Percentiles rank a stretch among this genome's conserved stretches.
Conservation (phyloP, 345 rosid species). For the Aethionema arabicum region DNA sequence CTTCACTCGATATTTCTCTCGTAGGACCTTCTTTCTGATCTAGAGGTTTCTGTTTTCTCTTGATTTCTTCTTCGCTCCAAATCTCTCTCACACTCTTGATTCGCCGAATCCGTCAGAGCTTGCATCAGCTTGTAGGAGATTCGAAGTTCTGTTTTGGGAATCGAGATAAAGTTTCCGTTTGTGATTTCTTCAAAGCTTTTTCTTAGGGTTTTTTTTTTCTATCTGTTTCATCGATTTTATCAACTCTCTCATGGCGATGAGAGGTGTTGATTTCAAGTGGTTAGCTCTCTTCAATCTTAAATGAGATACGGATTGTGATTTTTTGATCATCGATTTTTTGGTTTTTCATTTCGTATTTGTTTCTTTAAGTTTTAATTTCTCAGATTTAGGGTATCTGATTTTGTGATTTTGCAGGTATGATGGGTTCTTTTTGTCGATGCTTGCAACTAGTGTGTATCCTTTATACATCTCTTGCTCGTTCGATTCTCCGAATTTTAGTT, state of each 20-base stretch:
- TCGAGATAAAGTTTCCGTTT: neutral
- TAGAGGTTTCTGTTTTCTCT: conserved; percentile 29
- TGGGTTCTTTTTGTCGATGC: conserved; percentile 99
- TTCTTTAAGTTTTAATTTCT: neutral
- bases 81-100: conserved; percentile 12
- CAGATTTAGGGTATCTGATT: neutral
- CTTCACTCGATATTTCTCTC: neutral
- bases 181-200: neutral
- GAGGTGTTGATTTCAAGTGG: conserved; percentile 99
- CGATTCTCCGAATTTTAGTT: neutral
- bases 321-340: conserved; percentile 6
- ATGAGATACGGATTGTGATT: conserved; percentile 1
- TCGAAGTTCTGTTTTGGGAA: neutral
- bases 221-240: neutral
- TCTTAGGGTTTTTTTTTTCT: neutral
- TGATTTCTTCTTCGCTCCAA: conserved; percentile 12
- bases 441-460: conserved; percentile 99
- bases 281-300: conserved; percentile 38
- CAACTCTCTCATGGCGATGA: conserved; percentile 57
- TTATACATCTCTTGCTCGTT: conserved; percentile 19
- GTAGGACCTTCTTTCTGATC: neutral
- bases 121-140: conserved; percentile 6
- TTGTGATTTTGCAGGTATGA: conserved; percentile 69
- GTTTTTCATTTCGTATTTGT: neutral
- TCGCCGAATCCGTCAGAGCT: conserved; percentile 5